Percentiles rank a stretch among this genome's conserved stretches.
These are phyloP conservation scores for Trifolium pratense DNA, from an alignment of 306 rosid species.

Conservation along the genomic window DNA sequence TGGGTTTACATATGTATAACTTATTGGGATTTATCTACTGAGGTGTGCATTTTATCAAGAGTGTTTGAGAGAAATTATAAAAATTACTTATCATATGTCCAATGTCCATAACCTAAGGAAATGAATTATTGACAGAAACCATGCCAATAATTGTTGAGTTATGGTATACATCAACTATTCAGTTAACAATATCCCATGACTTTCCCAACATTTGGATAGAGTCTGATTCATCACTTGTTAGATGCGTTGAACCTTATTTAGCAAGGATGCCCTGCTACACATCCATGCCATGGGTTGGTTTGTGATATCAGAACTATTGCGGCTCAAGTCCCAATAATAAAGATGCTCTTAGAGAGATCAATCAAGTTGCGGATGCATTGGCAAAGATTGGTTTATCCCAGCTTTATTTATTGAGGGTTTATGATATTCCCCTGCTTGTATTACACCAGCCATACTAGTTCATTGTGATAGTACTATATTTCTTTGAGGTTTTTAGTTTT, in stretches of 20 bases:
- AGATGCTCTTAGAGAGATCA: neutral
- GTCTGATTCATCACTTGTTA: neutral
- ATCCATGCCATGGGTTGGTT: neutral
- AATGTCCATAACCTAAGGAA: neutral
- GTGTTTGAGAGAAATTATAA: neutral
- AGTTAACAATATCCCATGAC: neutral
- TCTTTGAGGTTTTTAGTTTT: neutral
- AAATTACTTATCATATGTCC: neutral
- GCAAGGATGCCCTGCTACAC: neutral
- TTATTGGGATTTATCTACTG: neutral
- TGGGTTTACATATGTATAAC: neutral
- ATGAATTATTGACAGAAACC: neutral
- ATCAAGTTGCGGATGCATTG: neutral
- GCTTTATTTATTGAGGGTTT: neutral
- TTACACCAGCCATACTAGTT: neutral
- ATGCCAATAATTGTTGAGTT: neutral
- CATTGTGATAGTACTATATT: neutral
- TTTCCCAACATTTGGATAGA: neutral
- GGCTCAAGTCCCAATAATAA: neutral
- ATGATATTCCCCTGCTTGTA: neutral
- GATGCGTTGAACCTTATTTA: neutral
- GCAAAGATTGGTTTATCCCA: neutral
- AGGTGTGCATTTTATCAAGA: neutral
- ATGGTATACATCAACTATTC: neutral
- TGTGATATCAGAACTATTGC: neutral